Base-by-base conservation (phyloP, 1,284 basidiomycete genomes). In the Pyrrhoderma noxium region DNA sequence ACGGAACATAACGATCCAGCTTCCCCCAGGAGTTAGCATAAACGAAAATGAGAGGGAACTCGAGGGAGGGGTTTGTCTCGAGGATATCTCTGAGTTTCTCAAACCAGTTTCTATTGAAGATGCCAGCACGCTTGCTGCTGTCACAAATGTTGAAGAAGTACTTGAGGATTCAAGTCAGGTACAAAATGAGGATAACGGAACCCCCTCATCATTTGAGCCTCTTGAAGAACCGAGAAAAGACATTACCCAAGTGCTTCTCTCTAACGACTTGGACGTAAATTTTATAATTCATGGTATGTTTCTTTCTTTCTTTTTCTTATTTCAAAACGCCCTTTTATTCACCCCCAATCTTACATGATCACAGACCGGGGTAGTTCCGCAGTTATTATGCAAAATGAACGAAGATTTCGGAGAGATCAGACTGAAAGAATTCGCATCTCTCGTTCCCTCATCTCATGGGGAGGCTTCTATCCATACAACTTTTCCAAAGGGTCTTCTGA, bases 381-480 rank as follows among this genome's bases (percentile, higher is more conserved):
- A 5, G 27, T 5, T 11, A 31, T 11, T 5, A 11, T 11, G 27
- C 27, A 11, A 21, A 18, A 23, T 16, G 31, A 27, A 42, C 7
- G 25, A n/a, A 21, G 13, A 34, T 16, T 16, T 14, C 23, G 31
- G 11, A 44, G 16, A 36, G 37, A 5, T n/a, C 2, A 8, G 34
- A 14, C 37, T 9, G 39, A 49, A 11, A 31, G 31, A 13, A 25
- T 37, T 8, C 46, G 19, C 35, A 9, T 49, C 8, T 18, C 31
- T 8, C 52, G 25, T 11, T 27, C 41, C 11, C 25, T 53, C 25
- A 18, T 49, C 35, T 19, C 13, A 8, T 53, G 52, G 52, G 47
- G 46, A 16, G 52, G 52, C n/a, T 53, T 53, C 47, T 48, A 49
- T 31, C 40, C 52, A 3, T 48, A 53, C 35, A 23, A 38, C 18